Conservation (phyloP, 2,329 filamentous ascomycete species). For the Furcasterigmium sp. region DNA sequence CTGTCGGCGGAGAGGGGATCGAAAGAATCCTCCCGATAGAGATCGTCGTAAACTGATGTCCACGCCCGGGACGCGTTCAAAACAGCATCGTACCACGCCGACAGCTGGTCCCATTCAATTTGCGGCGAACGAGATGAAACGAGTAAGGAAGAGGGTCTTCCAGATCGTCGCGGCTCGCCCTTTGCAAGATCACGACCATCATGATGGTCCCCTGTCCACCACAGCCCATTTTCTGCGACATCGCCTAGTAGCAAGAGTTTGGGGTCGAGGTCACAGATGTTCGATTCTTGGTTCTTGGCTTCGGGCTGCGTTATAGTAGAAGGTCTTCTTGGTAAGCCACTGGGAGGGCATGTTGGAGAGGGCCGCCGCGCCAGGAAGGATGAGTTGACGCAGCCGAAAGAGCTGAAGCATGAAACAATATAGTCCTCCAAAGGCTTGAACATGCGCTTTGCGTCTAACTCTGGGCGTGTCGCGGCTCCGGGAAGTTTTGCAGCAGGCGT, state of each 20-base stretch:
- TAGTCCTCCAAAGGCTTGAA: constrained; percentile 79
- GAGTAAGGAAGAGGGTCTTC: constrained; percentile 20
- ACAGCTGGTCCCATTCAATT: constrained; percentile 69
- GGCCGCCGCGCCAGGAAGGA: constrained; percentile 57
- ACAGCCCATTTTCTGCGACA: constrained; percentile 74
- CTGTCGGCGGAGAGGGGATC: constrained; percentile 26
- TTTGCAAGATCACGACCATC: constrained; percentile 21
- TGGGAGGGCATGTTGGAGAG: constrained; percentile 1
- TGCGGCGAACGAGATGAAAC: constrained; percentile 59
- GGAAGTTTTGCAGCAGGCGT: constrained; percentile 6
- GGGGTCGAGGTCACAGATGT: constrained; percentile 61
- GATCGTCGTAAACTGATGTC: constrained; percentile 52
- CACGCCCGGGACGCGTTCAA: constrained; percentile 64
- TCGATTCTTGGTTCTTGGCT: constrained; percentile 27
- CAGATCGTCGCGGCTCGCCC: constrained; percentile 17
- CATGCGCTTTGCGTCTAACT: constrained; percentile 47
- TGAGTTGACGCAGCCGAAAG: constrained; percentile 66
- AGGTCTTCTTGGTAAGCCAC: background rate
- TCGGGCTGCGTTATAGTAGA: constrained; percentile 15
- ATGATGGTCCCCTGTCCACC: constrained; percentile 67
- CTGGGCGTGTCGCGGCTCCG: constrained; percentile 9
- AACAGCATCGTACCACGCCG: constrained; percentile 69
- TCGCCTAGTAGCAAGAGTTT: constrained; percentile 71
- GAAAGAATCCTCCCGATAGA: constrained; percentile 28
- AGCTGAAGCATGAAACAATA: constrained; percentile 62